phyloP scores from a whole-genome alignment of 2,329 filamentous ascomycete species.

The Apiospora saccharicola region DNA sequence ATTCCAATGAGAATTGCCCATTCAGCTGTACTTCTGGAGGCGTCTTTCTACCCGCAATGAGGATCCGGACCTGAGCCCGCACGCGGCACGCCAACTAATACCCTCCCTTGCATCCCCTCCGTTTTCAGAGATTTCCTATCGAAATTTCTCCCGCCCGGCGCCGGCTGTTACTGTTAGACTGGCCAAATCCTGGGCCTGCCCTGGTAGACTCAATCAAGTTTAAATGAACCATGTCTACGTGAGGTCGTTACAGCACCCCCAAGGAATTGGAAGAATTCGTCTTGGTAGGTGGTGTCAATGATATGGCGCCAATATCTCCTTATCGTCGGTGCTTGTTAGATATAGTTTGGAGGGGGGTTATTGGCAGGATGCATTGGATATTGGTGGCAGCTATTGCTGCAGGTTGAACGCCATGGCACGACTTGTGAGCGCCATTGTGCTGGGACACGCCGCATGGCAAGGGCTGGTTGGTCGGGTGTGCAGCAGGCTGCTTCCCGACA shows the following conservation, averaged over 20 bases:
- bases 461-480: constrained; percentile 7
- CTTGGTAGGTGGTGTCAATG: not conserved
- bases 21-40: not conserved
- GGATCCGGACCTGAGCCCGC: constrained; percentile 1
- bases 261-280: not conserved
- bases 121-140: not conserved
- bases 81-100: not conserved
- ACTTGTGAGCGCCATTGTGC: constrained; percentile 2
- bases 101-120: constrained; percentile 6
- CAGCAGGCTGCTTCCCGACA: not conserved
- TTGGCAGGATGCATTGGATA: constrained; percentile 15
- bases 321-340: not conserved
- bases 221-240: not conserved
- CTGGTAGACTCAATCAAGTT: not conserved
- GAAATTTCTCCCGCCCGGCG: not conserved
- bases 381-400: constrained; percentile 9
- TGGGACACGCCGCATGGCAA: constrained; percentile 3
- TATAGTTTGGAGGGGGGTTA: not conserved
- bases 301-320: not conserved
- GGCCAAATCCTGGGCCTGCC: not conserved
- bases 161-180: not conserved
- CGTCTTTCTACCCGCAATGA: not conserved
- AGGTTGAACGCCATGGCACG: constrained; percentile 13
- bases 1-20: not conserved
- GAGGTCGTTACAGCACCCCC: not conserved